phyloP scores from a whole-genome alignment of 1,139 yeast genomes.

The Lodderomyces beijingensis region DNA sequence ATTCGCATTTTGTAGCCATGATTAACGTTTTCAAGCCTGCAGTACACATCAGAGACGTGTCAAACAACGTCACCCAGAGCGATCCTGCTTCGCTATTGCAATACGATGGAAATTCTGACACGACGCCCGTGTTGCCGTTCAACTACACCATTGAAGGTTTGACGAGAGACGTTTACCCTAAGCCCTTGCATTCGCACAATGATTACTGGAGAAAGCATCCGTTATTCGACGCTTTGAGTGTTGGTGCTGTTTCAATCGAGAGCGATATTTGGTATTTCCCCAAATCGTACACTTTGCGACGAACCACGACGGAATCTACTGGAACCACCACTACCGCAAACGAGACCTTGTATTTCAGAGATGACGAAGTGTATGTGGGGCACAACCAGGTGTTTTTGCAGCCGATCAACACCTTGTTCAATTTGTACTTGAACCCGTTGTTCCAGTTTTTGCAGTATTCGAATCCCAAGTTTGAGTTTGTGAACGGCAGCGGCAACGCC shows the following conservation, averaged over 20 bases:
- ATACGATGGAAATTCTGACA: conserved; percentile 8
- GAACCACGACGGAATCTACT: conserved; percentile 22
- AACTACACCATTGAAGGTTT: conserved; percentile 27
- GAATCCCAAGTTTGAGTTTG: conserved; percentile 25
- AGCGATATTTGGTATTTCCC: conserved; percentile 65
- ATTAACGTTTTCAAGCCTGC: conserved; percentile 13
- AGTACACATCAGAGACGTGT: conserved; percentile 3
- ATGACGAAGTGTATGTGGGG: conserved; percentile 56
- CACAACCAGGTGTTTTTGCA: conserved; percentile 51
- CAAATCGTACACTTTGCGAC: conserved; percentile 20
- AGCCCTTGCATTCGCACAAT: conserved; percentile 67
- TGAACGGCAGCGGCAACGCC: conserved; percentile 12
- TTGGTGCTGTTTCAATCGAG: conserved; percentile 62
- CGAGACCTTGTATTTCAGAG: conserved; percentile 20
- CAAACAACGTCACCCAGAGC: conserved; percentile 2
- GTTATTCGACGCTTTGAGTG: conserved; percentile 54
- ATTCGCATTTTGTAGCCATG: conserved; percentile 7
- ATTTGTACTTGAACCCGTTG: conserved; percentile 54
- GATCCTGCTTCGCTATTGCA: conserved; percentile 4
- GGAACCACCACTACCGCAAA: conserved; percentile 16
- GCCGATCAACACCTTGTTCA: conserved; percentile 40
- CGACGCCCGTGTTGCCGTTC: conserved; percentile 12
- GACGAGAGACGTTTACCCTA: conserved; percentile 47
- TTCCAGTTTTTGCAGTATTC: conserved; percentile 43
- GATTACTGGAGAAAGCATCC: conserved; percentile 71